A percentile compares a stretch with the other conserved stretches of the same genome.
phyloP scores from a whole-genome alignment of 306 rosid genomes.

The Fagus sylvatica region DNA sequence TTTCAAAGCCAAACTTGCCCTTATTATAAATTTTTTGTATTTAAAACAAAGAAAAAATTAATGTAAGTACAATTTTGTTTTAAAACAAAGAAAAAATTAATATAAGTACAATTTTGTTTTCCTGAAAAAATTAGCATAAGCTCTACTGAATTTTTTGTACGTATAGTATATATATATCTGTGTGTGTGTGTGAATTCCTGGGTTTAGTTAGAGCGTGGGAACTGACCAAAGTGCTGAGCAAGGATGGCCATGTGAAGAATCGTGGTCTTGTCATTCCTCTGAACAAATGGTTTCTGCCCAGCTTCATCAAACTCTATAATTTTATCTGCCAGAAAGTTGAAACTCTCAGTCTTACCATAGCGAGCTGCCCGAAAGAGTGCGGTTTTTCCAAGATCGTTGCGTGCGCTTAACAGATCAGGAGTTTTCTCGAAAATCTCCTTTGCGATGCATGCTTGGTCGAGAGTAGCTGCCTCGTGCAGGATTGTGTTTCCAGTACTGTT shows the following conservation, averaged over 20 bases:
- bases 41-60: neutral
- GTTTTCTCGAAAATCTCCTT: neutral
- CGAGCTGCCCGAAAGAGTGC: conserved; percentile 1
- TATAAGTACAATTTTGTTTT: neutral
- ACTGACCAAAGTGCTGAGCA: neutral
- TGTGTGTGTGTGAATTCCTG: too few relatives aligned
- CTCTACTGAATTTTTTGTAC: too few relatives aligned
- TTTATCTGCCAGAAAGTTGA: neutral
- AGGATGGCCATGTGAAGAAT: conserved; percentile 1
- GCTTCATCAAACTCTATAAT: neutral
- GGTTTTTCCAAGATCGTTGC: neutral
- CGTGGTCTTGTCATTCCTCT: neutral
- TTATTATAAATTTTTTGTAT: neutral
- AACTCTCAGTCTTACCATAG: neutral
- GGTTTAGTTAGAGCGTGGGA: neutral
- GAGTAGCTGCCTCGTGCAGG: neutral
- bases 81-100: neutral
- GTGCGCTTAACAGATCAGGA: neutral
- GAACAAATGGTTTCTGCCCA: neutral
- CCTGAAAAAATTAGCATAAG: too few relatives aligned
- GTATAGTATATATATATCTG: too few relatives aligned
- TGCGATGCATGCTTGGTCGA: neutral
- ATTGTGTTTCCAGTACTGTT: neutral
- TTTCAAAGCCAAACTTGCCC: neutral
- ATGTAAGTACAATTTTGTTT: too few relatives aligned